Base-by-base conservation (phyloP, 345 rosid species). In the Salix suchowensis region DNA sequence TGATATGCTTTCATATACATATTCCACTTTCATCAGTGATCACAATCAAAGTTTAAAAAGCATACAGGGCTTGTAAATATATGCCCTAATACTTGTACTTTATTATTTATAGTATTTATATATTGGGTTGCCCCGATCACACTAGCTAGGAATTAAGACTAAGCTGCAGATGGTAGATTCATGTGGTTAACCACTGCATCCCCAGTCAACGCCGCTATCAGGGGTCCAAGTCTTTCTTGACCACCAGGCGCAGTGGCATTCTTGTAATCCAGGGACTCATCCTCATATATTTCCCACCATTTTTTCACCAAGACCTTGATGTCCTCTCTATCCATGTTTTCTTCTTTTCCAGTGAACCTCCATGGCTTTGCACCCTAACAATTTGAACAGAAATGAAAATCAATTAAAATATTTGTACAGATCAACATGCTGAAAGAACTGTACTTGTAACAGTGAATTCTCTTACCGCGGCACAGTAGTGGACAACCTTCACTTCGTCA, bases 391-490 rank as follows among this genome's bases (percentile, higher is more conserved):
- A n/a, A 30, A 44, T 13, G 4, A 52, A 67, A 16, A 67, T n/a
- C 65, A 52, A 7, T 6, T 19, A 52, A 52, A 8, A 30, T 32
- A 55, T 18, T 1, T 37, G 13, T 9, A 28, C 21, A 19, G 24
- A 34, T 52, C 16, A n/a, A 11, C 6, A 5, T 52, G 65, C 65
- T 69, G 16, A 58, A 65, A 28, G 15, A 28, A 28, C 34, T 14
- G 5, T 26, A 6, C 26, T 11, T 3, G 14, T 1, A 36, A 36
- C 3, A 12, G 13, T 55, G 7, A 32, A 15, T 23, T 26, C 14
- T 80, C 94, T 90, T 77, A 95, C 97, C 46, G 89, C 97, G 19
- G 94, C 97, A 79, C 97, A 92, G 71, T 91, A 91, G 67, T 95
- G 98, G 65, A 82, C 97, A 65, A 88, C 98, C 73, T 88, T 89